These are phyloP conservation scores for Biscogniauxia marginata DNA, from an alignment of 2,329 filamentous ascomycete species.

Conservation along the genomic window DNA sequence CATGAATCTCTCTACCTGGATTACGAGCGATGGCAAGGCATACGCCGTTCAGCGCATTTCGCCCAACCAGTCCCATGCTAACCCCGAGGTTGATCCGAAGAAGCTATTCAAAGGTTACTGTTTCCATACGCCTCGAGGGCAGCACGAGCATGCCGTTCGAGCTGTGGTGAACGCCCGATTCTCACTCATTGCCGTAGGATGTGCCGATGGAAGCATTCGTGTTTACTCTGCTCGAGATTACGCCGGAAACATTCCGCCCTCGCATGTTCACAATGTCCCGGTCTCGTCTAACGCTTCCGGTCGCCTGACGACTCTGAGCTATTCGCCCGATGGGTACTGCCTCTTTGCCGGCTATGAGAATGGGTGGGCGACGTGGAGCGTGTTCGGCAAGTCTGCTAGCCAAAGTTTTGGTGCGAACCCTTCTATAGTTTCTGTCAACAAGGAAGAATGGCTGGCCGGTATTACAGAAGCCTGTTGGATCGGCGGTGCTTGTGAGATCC, in stretches of 20 bases:
- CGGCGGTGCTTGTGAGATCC: constrained; percentile 80
- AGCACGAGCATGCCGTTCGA: constrained; percentile 62
- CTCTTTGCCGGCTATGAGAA: constrained; percentile 89
- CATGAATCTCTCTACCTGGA: constrained; percentile 94
- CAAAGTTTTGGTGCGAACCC: constrained; percentile 77
- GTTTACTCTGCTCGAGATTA: constrained; percentile 96
- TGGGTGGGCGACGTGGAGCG: constrained; percentile 96
- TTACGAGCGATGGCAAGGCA: constrained; percentile 80
- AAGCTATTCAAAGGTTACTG: constrained; percentile 86
- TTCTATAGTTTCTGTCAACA: constrained; percentile 62
- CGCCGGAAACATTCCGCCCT: constrained; percentile 84
- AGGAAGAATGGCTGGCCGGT: constrained; percentile 82
- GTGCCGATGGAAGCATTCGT: constrained; percentile 72
- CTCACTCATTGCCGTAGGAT: constrained; percentile 86
- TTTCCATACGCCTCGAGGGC: constrained; percentile 72
- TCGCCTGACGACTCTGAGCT: constrained; percentile 69
- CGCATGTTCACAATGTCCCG: constrained; percentile 72
- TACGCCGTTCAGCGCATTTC: constrained; percentile 83
- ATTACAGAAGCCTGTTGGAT: constrained; percentile 80
- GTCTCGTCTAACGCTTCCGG: constrained; percentile 69
- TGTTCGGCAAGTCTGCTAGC: constrained; percentile 87
- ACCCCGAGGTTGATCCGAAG: constrained; percentile 50
- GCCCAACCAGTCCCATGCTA: constrained; percentile 37
- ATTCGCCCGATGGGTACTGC: constrained; percentile 95
- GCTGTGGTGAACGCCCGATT: constrained; percentile 92